A percentile compares a stretch with the other conserved stretches of the same genome.
These are phyloP conservation scores for Botryotinia globosa DNA, from an alignment of 2,329 filamentous ascomycete genomes.

Conservation along the genomic window DNA sequence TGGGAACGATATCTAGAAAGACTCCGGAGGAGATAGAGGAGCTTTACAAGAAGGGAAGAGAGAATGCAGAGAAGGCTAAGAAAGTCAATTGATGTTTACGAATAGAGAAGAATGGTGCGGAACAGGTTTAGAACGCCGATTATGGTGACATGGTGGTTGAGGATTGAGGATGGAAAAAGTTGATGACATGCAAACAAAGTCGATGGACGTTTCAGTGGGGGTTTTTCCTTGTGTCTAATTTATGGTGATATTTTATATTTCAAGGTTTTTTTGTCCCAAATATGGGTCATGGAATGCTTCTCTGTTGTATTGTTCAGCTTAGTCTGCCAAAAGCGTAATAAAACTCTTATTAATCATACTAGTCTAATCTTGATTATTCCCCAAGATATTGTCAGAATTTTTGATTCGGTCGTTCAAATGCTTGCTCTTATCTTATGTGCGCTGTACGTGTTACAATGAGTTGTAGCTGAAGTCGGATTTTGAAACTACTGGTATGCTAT, in stretches of 20 bases:
- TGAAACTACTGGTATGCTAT: not conserved
- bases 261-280: not conserved
- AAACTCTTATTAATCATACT: not conserved
- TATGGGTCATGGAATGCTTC: not conserved
- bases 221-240: not conserved
- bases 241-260: not conserved
- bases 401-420: not conserved
- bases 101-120: not conserved
- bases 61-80: conserved; percentile 5
- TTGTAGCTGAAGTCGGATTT: not conserved
- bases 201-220: not conserved
- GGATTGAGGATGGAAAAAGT: not conserved
- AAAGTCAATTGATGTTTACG: not conserved
- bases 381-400: not conserved
- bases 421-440: not conserved
- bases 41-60: conserved; percentile 1
- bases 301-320: not conserved
- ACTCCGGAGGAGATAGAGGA: not conserved
- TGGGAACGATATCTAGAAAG: not conserved
- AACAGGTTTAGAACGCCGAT: not conserved
- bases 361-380: not conserved
- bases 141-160: not conserved
- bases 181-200: not conserved
- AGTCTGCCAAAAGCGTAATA: no score
- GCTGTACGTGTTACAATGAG: not conserved